Base-by-base conservation (phyloP, 2,329 filamentous ascomycete genomes). In the Fusarium abutilonis region DNA sequence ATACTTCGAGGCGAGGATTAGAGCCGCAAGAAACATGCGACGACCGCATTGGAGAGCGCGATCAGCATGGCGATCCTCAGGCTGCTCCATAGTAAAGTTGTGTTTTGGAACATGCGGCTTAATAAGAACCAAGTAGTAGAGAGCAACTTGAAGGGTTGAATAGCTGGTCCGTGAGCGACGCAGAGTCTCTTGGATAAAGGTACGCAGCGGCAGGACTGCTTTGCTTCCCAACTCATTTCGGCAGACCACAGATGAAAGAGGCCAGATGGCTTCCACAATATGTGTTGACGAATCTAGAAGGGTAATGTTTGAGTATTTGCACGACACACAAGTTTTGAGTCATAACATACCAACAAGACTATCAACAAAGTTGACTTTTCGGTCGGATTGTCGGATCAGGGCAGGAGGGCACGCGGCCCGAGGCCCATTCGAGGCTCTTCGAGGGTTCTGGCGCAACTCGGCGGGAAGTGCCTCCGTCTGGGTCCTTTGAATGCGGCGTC, bases 241-340 rank as follows among this genome's bases (percentile, higher is more conserved):
- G 76, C 90, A 91, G 55, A 90, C 85, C 32, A 89, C 87, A 56
- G 92, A 93, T 51, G 94, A 96, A 39, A 94, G 83, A 41, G 95
- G 93, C 95, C 95, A 99, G 72, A 99, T 97, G 50, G 91, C 91
- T 81, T 97, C 93, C 45, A 99, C 93, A 76, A 98, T 96, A 77
- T 97, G 92, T 51, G 95, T 95, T 49, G 95, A 95, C 70, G 94
- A 96, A 86, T 97, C 94, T 97, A 84, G 51, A 63, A 59, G 44
- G 43, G 45, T 38, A 26, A 70, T 67, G 63, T 74, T 77, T 78
- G 72, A 77, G 75, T 60, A 71, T 44, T 57, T 40, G 63, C 50
- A 65, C 60, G 59, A 38, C n/a, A 34, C 35, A 17, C 52, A 26
- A 47, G 39, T 47, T 58, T 54, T 65, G 65, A 64, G 68, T 65